phyloP scores from a whole-genome alignment of 176 grass and related monocot genomes.

The Triticum turgidum region DNA sequence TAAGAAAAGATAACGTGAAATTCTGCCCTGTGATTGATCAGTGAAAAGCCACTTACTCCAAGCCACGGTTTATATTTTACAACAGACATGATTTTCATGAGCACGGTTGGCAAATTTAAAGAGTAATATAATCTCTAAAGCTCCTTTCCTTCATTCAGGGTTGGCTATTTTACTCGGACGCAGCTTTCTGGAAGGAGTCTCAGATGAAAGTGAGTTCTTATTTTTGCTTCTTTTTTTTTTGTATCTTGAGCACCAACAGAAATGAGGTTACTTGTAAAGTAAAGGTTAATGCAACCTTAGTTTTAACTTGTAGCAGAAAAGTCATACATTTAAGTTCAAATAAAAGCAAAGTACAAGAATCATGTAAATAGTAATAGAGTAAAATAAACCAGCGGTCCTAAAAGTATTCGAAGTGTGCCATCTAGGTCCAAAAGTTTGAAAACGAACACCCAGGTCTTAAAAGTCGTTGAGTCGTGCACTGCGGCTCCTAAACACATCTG shows the following conservation, averaged over 20 bases:
- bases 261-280: conserved; percentile 1
- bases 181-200: conserved; percentile 82
- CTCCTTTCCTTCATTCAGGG: conserved; percentile 59
- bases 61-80: neutral
- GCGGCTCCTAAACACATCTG: too few species aligned
- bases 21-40: neutral
- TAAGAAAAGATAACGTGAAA: neutral
- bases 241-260: conserved; percentile 18
- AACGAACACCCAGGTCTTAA: too few species aligned
- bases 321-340: neutral
- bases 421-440: too few species aligned
- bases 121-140: neutral
- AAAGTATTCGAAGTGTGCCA: too few species aligned
- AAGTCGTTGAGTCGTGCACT: too few species aligned
- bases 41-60: neutral
- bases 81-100: neutral
- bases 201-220: conserved; percentile 81
- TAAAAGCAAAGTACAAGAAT: neutral
- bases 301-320: neutral
- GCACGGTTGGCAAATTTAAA: neutral
- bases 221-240: neutral
- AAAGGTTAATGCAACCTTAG: conserved; percentile 3
- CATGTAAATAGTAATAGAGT: neutral
- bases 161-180: conserved; percentile 87
- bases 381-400: too few species aligned